Percentiles rank a stretch among this genome's conserved stretches.
These are phyloP conservation scores for Phoenix roebelenii DNA, from an alignment of 176 grass and related monocot genomes.

Conservation along the genomic window DNA sequence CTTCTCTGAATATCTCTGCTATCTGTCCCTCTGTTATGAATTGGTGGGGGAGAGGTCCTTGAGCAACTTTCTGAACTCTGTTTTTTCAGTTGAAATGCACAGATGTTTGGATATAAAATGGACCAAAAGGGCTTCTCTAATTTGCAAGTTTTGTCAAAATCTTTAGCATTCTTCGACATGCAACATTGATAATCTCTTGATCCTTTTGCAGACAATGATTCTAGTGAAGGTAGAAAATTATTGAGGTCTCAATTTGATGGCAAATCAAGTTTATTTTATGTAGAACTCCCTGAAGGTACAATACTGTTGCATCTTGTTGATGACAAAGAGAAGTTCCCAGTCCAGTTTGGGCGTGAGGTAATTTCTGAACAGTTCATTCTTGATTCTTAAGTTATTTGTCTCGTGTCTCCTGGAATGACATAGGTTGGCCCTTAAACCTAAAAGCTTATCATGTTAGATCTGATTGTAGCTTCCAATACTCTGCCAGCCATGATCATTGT, in stretches of 20 bases:
- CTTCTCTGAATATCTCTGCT: no score
- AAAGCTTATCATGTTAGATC: no score
- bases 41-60: no score
- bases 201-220: conserved; percentile 36
- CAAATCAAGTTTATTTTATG: conserved; percentile 79
- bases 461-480: no score
- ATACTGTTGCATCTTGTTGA: conserved; percentile 46
- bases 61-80: no score
- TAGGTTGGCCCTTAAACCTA: not conserved
- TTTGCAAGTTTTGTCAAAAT: not conserved
- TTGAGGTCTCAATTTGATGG: conserved; percentile 50
- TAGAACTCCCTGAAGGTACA: conserved; percentile 68
- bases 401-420: conserved; percentile 2
- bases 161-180: not conserved
- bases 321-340: conserved; percentile 65
- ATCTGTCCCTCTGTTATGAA: no score
- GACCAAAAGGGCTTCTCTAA: no score
- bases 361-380: conserved; percentile 1
- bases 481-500: not conserved
- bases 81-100: no score
- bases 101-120: no score
- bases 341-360: conserved; percentile 94
- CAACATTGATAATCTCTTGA: conserved; percentile 1
- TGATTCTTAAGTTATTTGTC: not conserved
- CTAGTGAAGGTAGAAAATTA: conserved; percentile 43